Evolutionary conservation across 2,329 filamentous ascomycete species (phyloP), one percentile per base, ranked within the genome.

Genomic region (Clonostachys byssicola): DNA sequence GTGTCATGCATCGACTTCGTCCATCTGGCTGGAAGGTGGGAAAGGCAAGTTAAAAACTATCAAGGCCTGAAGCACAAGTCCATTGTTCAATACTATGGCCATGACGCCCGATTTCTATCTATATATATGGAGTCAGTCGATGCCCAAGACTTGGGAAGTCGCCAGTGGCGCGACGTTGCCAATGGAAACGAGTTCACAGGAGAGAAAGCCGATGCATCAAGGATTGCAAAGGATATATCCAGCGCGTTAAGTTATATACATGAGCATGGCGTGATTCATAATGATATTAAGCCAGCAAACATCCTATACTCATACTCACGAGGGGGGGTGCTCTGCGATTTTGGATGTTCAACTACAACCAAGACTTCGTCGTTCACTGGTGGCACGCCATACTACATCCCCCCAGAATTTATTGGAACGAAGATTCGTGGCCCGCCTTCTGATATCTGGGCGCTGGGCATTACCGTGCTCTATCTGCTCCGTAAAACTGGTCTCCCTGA

Each of bases 61-160:
- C 73, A 77, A 53, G 70, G 74, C 50, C 62, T 82, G 43, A 64
- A 74, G 49, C 78, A 83, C 60, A 66, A 76, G 50, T 80, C 76
- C 45, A 83, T 83, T 50, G 78, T 81, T 47, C 71, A 72, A 18
- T 68, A 81, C 46, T 79, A 81, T 49, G 78, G 78, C 9, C 78
- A 78, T 38, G 80, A 83, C 53, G 80, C 79, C 8, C 75, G 80
- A 34, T 81, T 78, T 55, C 60, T 83, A 36, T 80, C 78, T 3
- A 60, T 83, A 12, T 83, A 81, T 55, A 82, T 83, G 79, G 79
- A 83, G 57, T 76, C 81, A 49, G 70, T 83, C 5, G 75, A 81
- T 46, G 78, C 75, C 12, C 72, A 71, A 40, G 78, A 83, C 52
- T 64, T 83, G 36, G 68, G 70, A 33, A 62, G 67, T 44, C 66